Evolutionary conservation across 176 grass and related monocot species (phyloP), one percentile per base, ranked within the genome.

Genomic region (Saccharum officinarum): DNA sequence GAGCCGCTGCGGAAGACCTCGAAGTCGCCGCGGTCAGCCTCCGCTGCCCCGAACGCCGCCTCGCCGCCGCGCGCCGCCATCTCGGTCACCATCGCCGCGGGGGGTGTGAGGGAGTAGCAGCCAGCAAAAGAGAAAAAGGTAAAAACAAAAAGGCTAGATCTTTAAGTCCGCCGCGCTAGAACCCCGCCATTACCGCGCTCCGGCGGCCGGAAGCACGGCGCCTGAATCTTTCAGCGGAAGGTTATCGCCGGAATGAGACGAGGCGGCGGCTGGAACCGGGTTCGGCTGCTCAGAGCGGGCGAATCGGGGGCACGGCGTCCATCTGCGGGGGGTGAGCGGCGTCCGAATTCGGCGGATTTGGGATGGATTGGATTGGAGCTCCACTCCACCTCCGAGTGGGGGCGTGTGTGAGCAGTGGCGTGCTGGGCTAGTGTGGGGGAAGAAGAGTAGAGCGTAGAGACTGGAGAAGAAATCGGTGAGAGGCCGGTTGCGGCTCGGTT

Each of bases 1-100:
- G 95, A 94, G 81, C 92, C 92, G 69, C 88, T 97, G 28, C 92
- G 92, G 80, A 90, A 94, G 44, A 90, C 76, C 84, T 94, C 90
- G 5, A 94, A 79, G 71, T 94, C 90, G 66, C 86, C 90, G 75
- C 86, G 83, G 65, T 91, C 90, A 54, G 79, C 87, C 73, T 50
- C 88, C 76, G 78, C 52, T 2, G 49, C 16, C 49, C 69, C 76
- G 25, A 75, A 76, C 20, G 69, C 89, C 52, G 69, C 85, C 52
- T 94, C 89, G 61, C 80, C 89, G 67, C 80, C 88, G 22, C 83
- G 83, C 33, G 92, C 78, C 85, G 91, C 82, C 92, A 86, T 93
- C 92, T 90, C 83, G 47, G 81, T 88, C 79, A 87, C 83, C 86
- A 88, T 86, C 75, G 78, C 22, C 20, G 54, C 20, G 22, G 49